Conservation (phyloP, 139 green algal genomes). For the Chlamydomonas sphaeroides region DNA sequence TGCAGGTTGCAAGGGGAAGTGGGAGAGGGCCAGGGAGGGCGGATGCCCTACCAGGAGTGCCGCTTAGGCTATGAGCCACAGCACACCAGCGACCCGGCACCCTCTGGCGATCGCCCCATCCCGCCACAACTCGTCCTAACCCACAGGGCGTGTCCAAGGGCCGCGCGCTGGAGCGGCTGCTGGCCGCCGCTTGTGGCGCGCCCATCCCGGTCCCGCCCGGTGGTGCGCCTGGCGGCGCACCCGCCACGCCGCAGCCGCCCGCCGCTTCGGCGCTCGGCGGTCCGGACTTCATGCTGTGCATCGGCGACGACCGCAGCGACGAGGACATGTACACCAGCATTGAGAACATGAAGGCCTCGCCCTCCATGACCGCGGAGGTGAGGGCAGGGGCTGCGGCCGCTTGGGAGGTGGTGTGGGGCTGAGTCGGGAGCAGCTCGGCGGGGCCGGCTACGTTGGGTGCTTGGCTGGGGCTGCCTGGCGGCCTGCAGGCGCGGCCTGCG, state of each 20-base stretch:
- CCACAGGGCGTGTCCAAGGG: slow-evolving; percentile 82
- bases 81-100: neutral
- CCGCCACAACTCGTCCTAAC: neutral
- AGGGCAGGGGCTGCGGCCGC: neutral
- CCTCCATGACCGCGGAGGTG: slow-evolving; percentile 59
- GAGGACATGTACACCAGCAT: slow-evolving; percentile 98
- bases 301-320: slow-evolving; percentile 98
- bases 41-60: too few species aligned
- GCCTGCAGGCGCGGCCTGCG: too few species aligned
- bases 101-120: neutral
- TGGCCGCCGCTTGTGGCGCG: slow-evolving; percentile 39
- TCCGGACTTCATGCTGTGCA: slow-evolving; percentile 94
- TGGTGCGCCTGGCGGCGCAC: neutral
- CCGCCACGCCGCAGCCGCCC: neutral
- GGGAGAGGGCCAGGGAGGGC: too few species aligned
- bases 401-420: too few species aligned
- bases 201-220: neutral
- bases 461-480: too few species aligned
- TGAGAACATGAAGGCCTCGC: slow-evolving; percentile 64
- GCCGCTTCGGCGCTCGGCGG: neutral
- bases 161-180: slow-evolving; percentile 77
- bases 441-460: too few species aligned
- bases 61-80: too few species aligned
- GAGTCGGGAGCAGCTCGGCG: too few species aligned
- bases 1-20: too few species aligned